Evolutionary conservation across 768 basidiomycete genomes (phyloP).

Genomic region (Russula ochroleuca): DNA sequence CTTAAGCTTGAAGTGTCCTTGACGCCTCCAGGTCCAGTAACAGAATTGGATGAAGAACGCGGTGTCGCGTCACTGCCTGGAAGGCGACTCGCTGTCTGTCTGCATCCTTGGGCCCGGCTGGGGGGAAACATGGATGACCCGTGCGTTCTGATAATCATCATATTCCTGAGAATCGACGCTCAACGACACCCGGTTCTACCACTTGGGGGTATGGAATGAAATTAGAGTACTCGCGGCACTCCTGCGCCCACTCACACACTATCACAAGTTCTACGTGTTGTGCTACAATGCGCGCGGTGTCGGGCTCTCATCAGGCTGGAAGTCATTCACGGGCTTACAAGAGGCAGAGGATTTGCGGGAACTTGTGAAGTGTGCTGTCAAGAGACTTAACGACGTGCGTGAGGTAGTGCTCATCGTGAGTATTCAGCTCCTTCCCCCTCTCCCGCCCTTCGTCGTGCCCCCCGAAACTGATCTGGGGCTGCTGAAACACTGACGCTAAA

Average conservation of each 20-base stretch:
- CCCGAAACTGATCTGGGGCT: neutral
- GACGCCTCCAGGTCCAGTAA: slow-evolving; percentile 17
- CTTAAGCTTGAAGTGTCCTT: slow-evolving; percentile 21
- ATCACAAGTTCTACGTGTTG: slow-evolving; percentile 52
- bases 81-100: slow-evolving; percentile 58
- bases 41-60: slow-evolving; percentile 21
- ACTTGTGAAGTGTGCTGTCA: slow-evolving; percentile 52
- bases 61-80: slow-evolving; percentile 3
- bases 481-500: neutral
- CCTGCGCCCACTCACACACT: slow-evolving; percentile 39
- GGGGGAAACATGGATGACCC: slow-evolving; percentile 74
- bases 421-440: slow-evolving; percentile 5
- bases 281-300: slow-evolving; percentile 77
- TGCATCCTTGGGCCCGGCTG: slow-evolving; percentile 85
- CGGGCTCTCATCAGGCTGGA: slow-evolving; percentile 66
- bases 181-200: neutral
- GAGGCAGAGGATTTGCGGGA: slow-evolving; percentile 70
- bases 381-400: slow-evolving; percentile 40
- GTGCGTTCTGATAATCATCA: slow-evolving; percentile 43
- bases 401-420: slow-evolving; percentile 60
- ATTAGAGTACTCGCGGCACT: slow-evolving; percentile 47
- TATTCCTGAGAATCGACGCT: neutral
- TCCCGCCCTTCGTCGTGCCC: neutral
- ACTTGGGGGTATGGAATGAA: neutral
- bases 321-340: slow-evolving; percentile 64